Evolutionary conservation across 1,139 yeast genomes (phyloP).

Genomic region (Petasospora fabianii): DNA sequence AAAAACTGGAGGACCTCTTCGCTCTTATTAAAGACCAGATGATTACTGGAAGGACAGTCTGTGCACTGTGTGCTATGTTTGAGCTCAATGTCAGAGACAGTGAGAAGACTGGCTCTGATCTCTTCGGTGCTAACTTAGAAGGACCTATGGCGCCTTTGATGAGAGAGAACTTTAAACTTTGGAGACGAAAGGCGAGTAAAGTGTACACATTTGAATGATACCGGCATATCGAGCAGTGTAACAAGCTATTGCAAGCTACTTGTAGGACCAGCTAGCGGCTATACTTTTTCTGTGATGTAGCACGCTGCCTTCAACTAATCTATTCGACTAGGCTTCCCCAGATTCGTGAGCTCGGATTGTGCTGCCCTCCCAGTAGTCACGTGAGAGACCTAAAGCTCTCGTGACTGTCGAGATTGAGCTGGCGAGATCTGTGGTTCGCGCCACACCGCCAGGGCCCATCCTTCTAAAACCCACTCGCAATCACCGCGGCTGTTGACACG

Average conservation of each 20-base stretch:
- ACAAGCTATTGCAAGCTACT: no score
- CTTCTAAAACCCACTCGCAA: not conserved
- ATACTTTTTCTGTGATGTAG: no score
- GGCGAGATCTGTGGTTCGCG: slow-evolving; percentile 3
- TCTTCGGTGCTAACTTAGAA: not conserved
- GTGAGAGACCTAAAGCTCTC: slow-evolving; percentile 1
- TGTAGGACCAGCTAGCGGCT: no score
- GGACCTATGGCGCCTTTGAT: no score
- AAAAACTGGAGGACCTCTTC: slow-evolving; percentile 22
- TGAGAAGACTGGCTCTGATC: slow-evolving; percentile 7
- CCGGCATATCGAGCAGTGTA: no score
- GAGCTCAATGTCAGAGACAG: slow-evolving; percentile 25
- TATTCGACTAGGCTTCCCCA: not conserved
- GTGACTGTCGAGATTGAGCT: slow-evolving; percentile 4
- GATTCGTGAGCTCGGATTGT: not conserved
- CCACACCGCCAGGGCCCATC: slow-evolving; percentile 1
- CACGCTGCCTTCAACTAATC: not conserved
- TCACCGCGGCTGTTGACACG: slow-evolving; percentile 6
- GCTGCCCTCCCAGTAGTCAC: slow-evolving; percentile 3
- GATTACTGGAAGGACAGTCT: slow-evolving; percentile 31
- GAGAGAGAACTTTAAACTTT: slow-evolving; percentile 7
- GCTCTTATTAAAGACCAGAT: slow-evolving; percentile 23
- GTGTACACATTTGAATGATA: slow-evolving; percentile 30
- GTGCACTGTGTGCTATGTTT: slow-evolving; percentile 30
- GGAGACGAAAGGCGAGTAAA: slow-evolving; percentile 22